A percentile compares a stretch with the other conserved stretches of the same genome.
Evolutionary conservation across 139 green algal species (phyloP).

Genomic region (Ulvella scutata): DNA sequence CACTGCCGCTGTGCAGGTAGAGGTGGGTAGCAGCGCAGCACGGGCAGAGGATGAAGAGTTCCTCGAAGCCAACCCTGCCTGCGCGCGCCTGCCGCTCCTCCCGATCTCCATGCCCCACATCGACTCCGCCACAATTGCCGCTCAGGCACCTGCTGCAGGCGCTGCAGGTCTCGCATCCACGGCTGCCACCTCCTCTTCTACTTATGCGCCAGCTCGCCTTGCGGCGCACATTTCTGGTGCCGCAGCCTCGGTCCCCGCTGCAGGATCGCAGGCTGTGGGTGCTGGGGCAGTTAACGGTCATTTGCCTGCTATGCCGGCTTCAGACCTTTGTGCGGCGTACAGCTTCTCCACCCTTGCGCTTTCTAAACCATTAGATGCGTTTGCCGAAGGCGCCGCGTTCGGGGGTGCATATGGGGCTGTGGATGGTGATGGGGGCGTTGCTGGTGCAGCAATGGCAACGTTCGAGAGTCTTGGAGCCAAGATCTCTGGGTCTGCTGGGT

Average conservation of each 20-base stretch:
- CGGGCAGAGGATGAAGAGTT: neutral
- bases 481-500: neutral
- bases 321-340: neutral
- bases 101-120: neutral
- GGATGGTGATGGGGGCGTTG: neutral
- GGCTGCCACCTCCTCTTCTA: neutral
- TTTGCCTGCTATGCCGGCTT: neutral
- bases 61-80: neutral
- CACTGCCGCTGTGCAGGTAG: neutral
- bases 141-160: neutral
- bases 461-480: neutral
- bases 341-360: neutral
- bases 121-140: neutral
- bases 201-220: neutral
- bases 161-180: neutral
- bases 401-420: neutral
- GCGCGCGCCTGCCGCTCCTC: neutral
- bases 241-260: too few relatives aligned
- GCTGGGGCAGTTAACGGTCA: too few relatives aligned
- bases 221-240: neutral
- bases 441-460: neutral
- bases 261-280: too few relatives aligned
- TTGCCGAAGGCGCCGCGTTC: neutral
- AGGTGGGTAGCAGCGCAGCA: neutral
- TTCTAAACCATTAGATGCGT: neutral